Base-by-base conservation (phyloP, 208 protist genomes). In the Leishmania aethiopica region DNA sequence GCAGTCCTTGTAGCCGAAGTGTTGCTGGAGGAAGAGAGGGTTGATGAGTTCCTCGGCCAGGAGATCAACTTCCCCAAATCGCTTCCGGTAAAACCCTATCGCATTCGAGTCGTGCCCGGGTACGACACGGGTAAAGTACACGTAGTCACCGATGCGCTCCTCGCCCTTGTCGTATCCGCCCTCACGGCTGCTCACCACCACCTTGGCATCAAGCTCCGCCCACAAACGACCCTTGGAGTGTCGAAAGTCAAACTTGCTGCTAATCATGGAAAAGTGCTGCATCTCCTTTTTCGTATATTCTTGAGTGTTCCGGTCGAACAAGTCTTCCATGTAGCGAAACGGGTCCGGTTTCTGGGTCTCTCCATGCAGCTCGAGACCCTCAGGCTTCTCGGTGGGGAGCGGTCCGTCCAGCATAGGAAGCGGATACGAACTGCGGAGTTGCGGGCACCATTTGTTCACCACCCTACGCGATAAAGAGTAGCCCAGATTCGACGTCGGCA, bases 11-110 rank as follows among this genome's bases (percentile, higher is more conserved):
- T 98, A 98, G 19, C 95, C 95, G 86, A 98, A 98, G 47, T 96
- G 92, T 85, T 97, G 93, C 75, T 97, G 92, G 37, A 98, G 82
- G 13, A 92, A 35, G 0, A 92, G 77, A 1, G 94, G 94, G 78
- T 98, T 98, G 79, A 98, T 98, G n/a, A 98, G 90, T 79, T 98
- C 93, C 81, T 98, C 94, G 35, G 88, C 95, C 7, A 98, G 85
- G 40, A 97, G 74, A 79, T 98, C 94, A 10, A 94, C 92, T 76
- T 98, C 90, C 62, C 93, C 93, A 73, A 95, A 90, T 8, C 89
- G 90, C 78, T 98, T 98, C 3, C 95, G 92, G 81, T 98, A 98
- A 84, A 98, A 98, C 0, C 93, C 95, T 88, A 96, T 92, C 0
- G 89, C 91, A 49, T 92, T 91, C 35, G 89, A 60, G 81, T 97